These are phyloP conservation scores for Colletotrichum sp. DNA, from an alignment of 2,329 filamentous ascomycete species.

Conservation along the genomic window DNA sequence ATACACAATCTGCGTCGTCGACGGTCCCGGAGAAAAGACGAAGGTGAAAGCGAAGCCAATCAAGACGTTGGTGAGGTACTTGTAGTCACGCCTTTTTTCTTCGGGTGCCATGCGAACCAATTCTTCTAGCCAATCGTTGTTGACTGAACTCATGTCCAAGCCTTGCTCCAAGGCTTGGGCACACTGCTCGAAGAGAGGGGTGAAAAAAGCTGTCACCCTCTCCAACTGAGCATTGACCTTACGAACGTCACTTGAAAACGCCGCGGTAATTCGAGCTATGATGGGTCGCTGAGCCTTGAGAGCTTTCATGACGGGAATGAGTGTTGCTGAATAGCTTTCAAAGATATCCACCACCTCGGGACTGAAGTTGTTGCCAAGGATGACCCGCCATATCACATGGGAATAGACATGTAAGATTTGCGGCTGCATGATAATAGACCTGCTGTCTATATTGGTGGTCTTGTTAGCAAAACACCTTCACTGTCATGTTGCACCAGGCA, in stretches of 20 bases:
- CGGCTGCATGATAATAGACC: conserved; percentile 6
- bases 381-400: conserved; percentile 11
- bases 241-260: background rate
- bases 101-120: conserved; percentile 4
- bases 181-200: background rate
- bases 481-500: background rate
- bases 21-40: conserved; percentile 2
- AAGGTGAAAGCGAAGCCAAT: conserved; percentile 15
- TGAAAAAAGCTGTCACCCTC: background rate
- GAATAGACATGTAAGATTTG: conserved; percentile 11
- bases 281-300: conserved; percentile 10
- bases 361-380: background rate
- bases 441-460: background rate
- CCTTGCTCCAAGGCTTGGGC: background rate
- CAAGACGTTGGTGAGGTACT: conserved; percentile 14
- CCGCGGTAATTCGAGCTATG: conserved; percentile 12
- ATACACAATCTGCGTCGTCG: conserved; percentile 16
- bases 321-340: conserved; percentile 2
- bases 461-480: background rate
- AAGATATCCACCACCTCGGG: conserved; percentile 1
- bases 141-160: background rate
- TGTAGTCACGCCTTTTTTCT: background rate
- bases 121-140: conserved; percentile 11
- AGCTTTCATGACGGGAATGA: conserved; percentile 9
- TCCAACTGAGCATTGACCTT: conserved; percentile 4